A percentile compares a stretch with the other conserved stretches of the same genome.
Evolutionary conservation across 108 stramenopile species (phyloP).

Genomic region (Mediolabrus comicus): DNA sequence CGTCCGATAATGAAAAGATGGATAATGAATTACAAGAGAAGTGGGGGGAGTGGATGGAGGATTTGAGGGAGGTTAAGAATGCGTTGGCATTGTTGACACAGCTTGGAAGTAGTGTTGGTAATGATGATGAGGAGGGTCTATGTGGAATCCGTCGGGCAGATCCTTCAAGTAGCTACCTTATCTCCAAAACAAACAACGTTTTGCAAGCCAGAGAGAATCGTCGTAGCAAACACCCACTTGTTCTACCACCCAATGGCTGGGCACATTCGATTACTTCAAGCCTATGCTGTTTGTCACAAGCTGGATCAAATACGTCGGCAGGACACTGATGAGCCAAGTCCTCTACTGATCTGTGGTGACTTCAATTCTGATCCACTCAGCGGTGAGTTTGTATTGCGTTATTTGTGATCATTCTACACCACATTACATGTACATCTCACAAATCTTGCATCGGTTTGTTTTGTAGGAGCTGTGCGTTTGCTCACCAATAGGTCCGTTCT

Average conservation of each 20-base stretch:
- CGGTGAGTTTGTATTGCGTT: constrained; percentile 19
- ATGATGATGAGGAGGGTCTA: constrained; percentile 48
- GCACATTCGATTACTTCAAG: constrained; percentile 72
- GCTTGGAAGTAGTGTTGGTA: neutral
- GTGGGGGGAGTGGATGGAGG: constrained; percentile 29
- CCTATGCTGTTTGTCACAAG: constrained; percentile 50
- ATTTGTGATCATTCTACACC: neutral
- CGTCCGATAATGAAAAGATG: constrained; percentile 23
- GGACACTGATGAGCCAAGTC: constrained; percentile 4
- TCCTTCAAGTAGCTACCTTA: constrained; percentile 47
- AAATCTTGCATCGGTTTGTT: neutral
- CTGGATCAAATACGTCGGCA: constrained; percentile 46
- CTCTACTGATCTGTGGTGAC: constrained; percentile 40
- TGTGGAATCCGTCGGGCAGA: constrained; percentile 52
- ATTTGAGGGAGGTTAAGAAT: constrained; percentile 22
- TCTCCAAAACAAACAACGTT: constrained; percentile 10
- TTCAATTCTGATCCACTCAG: constrained; percentile 59
- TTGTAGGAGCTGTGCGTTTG: constrained; percentile 41
- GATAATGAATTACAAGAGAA: constrained; percentile 27
- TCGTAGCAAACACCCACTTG: constrained; percentile 73
- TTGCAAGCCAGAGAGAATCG: constrained; percentile 25
- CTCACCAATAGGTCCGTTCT: constrained; percentile 40
- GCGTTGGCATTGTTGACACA: constrained; percentile 6
- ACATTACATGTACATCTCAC: neutral
- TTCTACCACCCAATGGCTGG: constrained; percentile 67